phyloP scores from a whole-genome alignment of 345 rosid species.

The Lumnitzera racemosa region DNA sequence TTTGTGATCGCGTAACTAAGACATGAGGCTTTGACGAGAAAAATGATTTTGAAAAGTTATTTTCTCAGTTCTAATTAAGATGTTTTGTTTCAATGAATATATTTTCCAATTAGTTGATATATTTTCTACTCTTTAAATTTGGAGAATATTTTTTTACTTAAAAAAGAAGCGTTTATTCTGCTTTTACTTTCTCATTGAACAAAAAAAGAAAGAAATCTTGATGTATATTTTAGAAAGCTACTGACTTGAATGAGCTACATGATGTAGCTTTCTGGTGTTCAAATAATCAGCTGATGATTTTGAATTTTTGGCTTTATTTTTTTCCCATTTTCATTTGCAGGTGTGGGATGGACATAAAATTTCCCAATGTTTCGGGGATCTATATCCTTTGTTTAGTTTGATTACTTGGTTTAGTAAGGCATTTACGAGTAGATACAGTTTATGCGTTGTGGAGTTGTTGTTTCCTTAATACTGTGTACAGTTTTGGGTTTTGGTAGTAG shows the following conservation, averaged over 20 bases:
- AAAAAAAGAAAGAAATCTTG: too few relatives aligned
- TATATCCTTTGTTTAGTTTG: slow-evolving; percentile 39
- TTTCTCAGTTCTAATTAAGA: too few relatives aligned
- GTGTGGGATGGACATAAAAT: slow-evolving; percentile 47
- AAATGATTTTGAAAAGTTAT: too few relatives aligned
- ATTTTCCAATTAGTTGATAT: too few relatives aligned
- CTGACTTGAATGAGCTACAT: not conserved
- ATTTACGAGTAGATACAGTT: not conserved
- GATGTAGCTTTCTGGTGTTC: not conserved
- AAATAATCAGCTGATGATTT: not conserved
- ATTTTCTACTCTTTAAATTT: too few relatives aligned
- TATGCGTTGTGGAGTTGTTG: not conserved
- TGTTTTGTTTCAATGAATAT: too few relatives aligned
- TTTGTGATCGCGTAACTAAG: too few relatives aligned
- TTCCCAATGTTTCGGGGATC: slow-evolving; percentile 37
- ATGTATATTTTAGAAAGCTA: too few relatives aligned
- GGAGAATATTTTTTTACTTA: too few relatives aligned
- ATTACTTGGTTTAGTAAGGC: not conserved
- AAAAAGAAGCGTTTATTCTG: too few relatives aligned
- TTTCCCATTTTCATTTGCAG: slow-evolving; percentile 22
- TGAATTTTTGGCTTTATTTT: not conserved
- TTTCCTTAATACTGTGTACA: slow-evolving; percentile 29
- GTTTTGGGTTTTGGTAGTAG: slow-evolving; percentile 59
- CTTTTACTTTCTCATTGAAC: too few relatives aligned
- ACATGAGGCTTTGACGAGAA: too few relatives aligned